Evolutionary conservation across 208 protist genomes (phyloP).

Genomic region (Phytomonas francai): DNA sequence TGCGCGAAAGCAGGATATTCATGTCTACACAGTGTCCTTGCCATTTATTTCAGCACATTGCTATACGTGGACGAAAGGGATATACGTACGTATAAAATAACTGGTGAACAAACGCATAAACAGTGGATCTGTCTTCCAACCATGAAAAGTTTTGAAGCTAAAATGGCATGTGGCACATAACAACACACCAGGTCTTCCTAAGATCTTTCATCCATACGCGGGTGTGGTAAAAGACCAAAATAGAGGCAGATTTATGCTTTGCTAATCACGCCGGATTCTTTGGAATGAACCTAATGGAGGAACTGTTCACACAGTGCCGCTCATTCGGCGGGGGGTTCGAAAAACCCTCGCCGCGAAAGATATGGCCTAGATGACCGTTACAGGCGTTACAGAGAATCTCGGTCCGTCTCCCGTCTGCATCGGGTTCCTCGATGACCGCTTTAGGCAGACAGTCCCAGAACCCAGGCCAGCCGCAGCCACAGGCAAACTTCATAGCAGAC

Average conservation of each 20-base stretch:
- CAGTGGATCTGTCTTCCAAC: neutral
- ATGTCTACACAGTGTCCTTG: neutral
- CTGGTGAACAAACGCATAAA: neutral
- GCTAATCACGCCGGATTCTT: conserved; percentile 7
- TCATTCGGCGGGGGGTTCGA: conserved; percentile 84
- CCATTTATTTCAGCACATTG: neutral
- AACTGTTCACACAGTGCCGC: conserved; percentile 88
- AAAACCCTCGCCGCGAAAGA: conserved; percentile 88
- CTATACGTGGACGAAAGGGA: neutral
- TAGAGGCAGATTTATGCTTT: neutral
- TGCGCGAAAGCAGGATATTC: neutral
- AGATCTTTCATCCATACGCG: neutral
- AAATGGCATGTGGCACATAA: neutral
- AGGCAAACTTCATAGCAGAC: conserved; percentile 82
- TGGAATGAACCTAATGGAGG: conserved; percentile 49
- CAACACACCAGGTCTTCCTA: neutral
- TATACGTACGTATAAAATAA: neutral
- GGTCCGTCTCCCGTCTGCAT: conserved; percentile 57
- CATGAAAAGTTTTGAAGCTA: neutral
- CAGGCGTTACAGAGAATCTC: conserved; percentile 92
- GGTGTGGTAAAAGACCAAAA: neutral
- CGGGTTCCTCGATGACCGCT: conserved; percentile 64
- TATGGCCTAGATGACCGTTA: conserved; percentile 89
- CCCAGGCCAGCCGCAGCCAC: conserved; percentile 84
- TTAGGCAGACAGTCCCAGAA: conserved; percentile 81